Conservation (phyloP, 345 rosid species). For the Aquilaria yunnanensis region DNA sequence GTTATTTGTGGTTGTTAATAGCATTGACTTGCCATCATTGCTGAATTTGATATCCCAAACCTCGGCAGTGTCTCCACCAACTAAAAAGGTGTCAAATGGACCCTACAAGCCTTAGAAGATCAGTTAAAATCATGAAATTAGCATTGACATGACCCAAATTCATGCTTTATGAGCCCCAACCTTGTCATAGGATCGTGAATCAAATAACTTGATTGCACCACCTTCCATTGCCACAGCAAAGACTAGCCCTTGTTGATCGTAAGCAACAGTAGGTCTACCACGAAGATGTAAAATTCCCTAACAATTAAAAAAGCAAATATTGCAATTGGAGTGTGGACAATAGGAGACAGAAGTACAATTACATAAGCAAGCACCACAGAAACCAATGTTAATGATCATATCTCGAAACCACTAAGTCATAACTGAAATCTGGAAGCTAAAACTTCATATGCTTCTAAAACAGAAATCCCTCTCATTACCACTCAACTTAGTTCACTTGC, state of each 20-base stretch:
- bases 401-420: too few relatives aligned
- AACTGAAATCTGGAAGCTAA: too few relatives aligned
- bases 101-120: constrained; percentile 46
- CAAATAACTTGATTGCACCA: constrained; percentile 93
- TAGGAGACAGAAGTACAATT: too few relatives aligned
- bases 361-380: too few relatives aligned
- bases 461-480: too few relatives aligned
- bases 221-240: constrained; percentile 99
- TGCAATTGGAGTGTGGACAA: too few relatives aligned
- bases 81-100: constrained; percentile 92
- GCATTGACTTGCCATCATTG: constrained; percentile 95
- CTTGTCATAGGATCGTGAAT: constrained; percentile 94
- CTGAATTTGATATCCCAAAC: constrained; percentile 97
- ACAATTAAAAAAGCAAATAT: constrained; percentile 53
- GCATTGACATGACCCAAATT: not conserved
- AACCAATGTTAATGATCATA: too few relatives aligned
- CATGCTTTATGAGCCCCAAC: constrained; percentile 23
- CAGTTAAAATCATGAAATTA: constrained; percentile 12
- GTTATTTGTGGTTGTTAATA: constrained; percentile 84
- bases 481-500: not conserved
- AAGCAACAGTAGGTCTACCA: constrained; percentile 96
- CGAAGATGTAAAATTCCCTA: constrained; percentile 90
- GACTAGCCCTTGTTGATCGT: constrained; percentile 97
- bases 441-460: too few relatives aligned
- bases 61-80: constrained; percentile 96